A percentile compares a stretch with the other conserved stretches of the same genome.
These are phyloP conservation scores for Asterionellopsis glacialis DNA, from an alignment of 108 stramenopile species.

Conservation along the genomic window DNA sequence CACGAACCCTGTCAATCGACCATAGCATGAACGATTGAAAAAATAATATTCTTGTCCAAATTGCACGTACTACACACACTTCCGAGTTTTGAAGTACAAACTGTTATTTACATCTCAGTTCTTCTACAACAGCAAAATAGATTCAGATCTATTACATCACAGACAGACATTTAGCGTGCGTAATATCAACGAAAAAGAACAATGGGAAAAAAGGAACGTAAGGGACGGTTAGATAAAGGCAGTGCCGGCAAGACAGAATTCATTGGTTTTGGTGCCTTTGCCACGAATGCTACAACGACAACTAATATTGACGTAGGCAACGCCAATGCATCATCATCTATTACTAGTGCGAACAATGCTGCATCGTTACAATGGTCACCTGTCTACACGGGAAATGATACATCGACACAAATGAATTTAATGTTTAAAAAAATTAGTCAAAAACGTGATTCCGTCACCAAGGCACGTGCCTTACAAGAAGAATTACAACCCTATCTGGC, in stretches of 20 bases:
- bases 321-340: slow-evolving; percentile 25
- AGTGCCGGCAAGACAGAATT: slow-evolving; percentile 24
- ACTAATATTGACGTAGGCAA: background rate
- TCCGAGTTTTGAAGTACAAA: too few relatives aligned
- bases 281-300: slow-evolving; percentile 5
- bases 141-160: too few relatives aligned
- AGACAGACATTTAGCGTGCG: too few relatives aligned
- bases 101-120: too few relatives aligned
- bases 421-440: slow-evolving; percentile 68
- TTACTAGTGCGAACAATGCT: too few relatives aligned
- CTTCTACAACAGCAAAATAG: too few relatives aligned
- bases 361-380: slow-evolving; percentile 43
- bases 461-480: slow-evolving; percentile 47
- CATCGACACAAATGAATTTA: slow-evolving; percentile 17
- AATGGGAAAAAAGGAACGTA: slow-evolving; percentile 42
- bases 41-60: too few relatives aligned
- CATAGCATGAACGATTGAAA: too few relatives aligned
- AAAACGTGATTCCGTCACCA: slow-evolving; percentile 73
- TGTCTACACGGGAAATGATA: slow-evolving; percentile 62
- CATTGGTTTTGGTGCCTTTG: slow-evolving; percentile 62
- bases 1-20: too few relatives aligned
- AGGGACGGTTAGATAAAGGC: slow-evolving; percentile 43
- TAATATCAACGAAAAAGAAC: too few relatives aligned
- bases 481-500: slow-evolving; percentile 36
- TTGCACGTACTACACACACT: too few relatives aligned